These are phyloP conservation scores for Aspergillus pseudoterreus DNA, from an alignment of 2,329 filamentous ascomycete genomes.

Conservation along the genomic window DNA sequence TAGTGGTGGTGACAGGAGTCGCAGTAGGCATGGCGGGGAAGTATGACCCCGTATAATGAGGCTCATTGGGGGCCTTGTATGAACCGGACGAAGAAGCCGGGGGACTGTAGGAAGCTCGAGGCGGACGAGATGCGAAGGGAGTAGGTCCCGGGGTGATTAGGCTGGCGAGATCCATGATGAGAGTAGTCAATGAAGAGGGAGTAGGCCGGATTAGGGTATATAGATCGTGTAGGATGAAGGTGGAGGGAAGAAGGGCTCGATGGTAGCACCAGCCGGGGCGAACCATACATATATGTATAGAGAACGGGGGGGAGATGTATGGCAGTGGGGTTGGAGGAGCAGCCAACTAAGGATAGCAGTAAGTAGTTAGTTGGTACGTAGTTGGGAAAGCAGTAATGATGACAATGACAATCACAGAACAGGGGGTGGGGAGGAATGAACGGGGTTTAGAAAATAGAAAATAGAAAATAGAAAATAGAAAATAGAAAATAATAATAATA, in stretches of 20 bases:
- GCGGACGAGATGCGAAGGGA: conserved; percentile 14
- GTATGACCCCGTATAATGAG: conserved; percentile 17
- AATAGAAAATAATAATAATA: conserved; percentile 3
- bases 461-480: conserved; percentile 17
- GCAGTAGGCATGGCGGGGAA: conserved; percentile 15
- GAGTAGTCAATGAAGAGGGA: not conserved
- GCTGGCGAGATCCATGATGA: conserved; percentile 34
- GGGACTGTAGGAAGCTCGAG: conserved; percentile 14
- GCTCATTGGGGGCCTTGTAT: conserved; percentile 19
- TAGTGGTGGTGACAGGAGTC: not conserved
- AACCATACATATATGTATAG: conserved; percentile 9
- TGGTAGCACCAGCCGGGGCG: not conserved
- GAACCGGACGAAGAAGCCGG: conserved; percentile 11
- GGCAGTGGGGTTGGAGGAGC: conserved; percentile 10
- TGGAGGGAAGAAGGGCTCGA: conserved; percentile 1
- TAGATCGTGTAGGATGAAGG: conserved; percentile 1
- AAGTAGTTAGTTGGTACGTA: not conserved
- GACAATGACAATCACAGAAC: conserved; percentile 4
- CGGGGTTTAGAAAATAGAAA: conserved; percentile 18
- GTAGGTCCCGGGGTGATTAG: conserved; percentile 26
- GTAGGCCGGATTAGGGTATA: conserved; percentile 4
- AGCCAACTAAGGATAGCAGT: too few relatives aligned
- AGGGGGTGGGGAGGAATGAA: conserved; percentile 8
- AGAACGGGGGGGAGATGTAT: not conserved
- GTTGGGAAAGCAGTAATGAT: not conserved